phyloP scores from a whole-genome alignment of 2,329 filamentous ascomycete genomes.

The Botrytis porri region DNA sequence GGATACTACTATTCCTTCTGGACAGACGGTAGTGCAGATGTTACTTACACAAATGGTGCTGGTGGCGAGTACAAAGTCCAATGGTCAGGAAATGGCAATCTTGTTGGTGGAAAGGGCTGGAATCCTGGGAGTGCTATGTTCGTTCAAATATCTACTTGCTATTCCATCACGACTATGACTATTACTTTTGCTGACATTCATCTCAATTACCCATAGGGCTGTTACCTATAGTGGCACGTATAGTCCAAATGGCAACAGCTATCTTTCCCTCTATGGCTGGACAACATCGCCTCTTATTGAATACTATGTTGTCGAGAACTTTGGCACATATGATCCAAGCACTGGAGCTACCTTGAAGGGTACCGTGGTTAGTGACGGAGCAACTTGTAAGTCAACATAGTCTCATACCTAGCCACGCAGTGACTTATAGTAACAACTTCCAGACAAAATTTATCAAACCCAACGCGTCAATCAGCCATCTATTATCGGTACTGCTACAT shows the following conservation, averaged over 20 bases:
- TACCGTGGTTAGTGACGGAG: conserved; percentile 50
- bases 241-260: conserved; percentile 44
- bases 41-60: conserved; percentile 54
- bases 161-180: neutral
- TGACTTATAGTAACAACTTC: neutral
- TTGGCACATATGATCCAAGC: conserved; percentile 50
- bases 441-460: conserved; percentile 42
- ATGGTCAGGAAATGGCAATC: conserved; percentile 49
- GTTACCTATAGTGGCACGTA: conserved; percentile 45
- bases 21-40: conserved; percentile 50
- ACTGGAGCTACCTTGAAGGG: conserved; percentile 49
- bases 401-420: too few relatives aligned
- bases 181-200: neutral
- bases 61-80: conserved; percentile 49
- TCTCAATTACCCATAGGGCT: conserved; percentile 25
- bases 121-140: conserved; percentile 40
- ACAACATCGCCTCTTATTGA: conserved; percentile 35
- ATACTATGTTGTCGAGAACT: conserved; percentile 55
- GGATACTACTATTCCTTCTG: conserved; percentile 55
- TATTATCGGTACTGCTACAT: conserved; percentile 51
- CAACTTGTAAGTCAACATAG: conserved; percentile 42
- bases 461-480: conserved; percentile 40
- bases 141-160: neutral
- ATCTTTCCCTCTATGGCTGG: conserved; percentile 59
- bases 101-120: conserved; percentile 52